Conservation (phyloP, 2,329 filamentous ascomycete species). For the Tympanopsis confertula region DNA sequence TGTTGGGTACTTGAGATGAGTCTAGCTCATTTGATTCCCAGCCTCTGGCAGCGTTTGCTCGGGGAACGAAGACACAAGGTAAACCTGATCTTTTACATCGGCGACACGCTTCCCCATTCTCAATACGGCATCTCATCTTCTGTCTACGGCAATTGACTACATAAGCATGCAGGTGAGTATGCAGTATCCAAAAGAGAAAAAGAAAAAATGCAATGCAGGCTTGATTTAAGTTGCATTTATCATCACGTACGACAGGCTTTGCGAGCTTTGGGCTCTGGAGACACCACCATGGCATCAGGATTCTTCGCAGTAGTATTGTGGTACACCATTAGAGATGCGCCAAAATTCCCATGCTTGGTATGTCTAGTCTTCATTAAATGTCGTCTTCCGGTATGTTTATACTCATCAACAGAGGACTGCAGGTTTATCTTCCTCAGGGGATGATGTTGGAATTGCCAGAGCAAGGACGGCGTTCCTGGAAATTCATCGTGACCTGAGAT, state of each 20-base stretch:
- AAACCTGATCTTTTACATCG: conserved; percentile 19
- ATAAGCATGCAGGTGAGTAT: background rate
- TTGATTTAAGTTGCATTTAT: conserved; percentile 2
- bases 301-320: too few species aligned
- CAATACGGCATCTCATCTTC: conserved; percentile 25
- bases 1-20: conserved; percentile 5
- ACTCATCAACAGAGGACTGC: too few species aligned
- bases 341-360: too few species aligned
- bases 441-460: too few species aligned
- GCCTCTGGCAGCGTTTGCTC: conserved; percentile 17
- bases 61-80: conserved; percentile 25
- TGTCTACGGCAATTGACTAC: conserved; percentile 14
- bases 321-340: too few species aligned
- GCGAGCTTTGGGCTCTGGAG: conserved; percentile 14
- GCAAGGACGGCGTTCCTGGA: too few species aligned
- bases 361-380: too few species aligned
- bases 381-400: too few species aligned
- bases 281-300: too few species aligned
- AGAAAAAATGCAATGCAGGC: conserved; percentile 1
- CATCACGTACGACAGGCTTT: conserved; percentile 15
- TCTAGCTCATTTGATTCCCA: conserved; percentile 5
- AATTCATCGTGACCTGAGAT: too few species aligned
- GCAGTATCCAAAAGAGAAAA: background rate
- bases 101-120: conserved; percentile 17
- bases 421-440: too few species aligned